Percentiles rank a stretch among this genome's conserved stretches.
Conservation (phyloP, 352 stramenopile genomes). For the Globisporangium canariense region DNA sequence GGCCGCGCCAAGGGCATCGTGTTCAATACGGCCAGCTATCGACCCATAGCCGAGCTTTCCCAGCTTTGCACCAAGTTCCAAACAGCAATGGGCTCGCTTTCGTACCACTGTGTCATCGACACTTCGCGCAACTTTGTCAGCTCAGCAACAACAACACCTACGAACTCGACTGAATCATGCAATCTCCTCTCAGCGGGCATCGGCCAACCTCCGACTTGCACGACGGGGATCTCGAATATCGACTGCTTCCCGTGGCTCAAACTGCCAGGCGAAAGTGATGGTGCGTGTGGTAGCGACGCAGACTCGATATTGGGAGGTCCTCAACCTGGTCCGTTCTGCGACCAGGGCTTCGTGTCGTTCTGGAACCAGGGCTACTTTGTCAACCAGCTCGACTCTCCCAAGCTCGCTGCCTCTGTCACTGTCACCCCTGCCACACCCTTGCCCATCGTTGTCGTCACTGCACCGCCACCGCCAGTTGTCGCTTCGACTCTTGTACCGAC, state of each 20-base stretch:
- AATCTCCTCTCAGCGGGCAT: constrained; percentile 55
- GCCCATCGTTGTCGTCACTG: not conserved
- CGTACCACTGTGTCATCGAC: constrained; percentile 58
- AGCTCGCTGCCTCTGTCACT: not conserved
- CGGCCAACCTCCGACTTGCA: constrained; percentile 38
- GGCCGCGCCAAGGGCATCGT: constrained; percentile 49
- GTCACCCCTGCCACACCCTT: not conserved
- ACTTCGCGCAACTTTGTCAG: constrained; percentile 57
- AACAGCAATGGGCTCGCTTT: constrained; percentile 30
- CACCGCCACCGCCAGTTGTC: no score
- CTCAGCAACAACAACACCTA: constrained; percentile 18
- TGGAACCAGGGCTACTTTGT: constrained; percentile 75
- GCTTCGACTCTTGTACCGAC: not conserved
- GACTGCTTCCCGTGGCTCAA: constrained; percentile 77
- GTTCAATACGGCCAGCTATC: constrained; percentile 74
- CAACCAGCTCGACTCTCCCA: not conserved
- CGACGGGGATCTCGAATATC: constrained; percentile 42
- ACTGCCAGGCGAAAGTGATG: constrained; percentile 56
- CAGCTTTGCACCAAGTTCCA: constrained; percentile 53
- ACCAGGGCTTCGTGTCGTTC: constrained; percentile 40
- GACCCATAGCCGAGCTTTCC: constrained; percentile 37
- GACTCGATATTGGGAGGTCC: constrained; percentile 28
- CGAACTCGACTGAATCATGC: constrained; percentile 49
- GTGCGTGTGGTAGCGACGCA: constrained; percentile 32
- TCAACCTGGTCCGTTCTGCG: constrained; percentile 49